A percentile compares a stretch with the other conserved stretches of the same genome.
phyloP scores from a whole-genome alignment of 371 early-diverging fungal genomes.

The Rhizopus sp. region DNA sequence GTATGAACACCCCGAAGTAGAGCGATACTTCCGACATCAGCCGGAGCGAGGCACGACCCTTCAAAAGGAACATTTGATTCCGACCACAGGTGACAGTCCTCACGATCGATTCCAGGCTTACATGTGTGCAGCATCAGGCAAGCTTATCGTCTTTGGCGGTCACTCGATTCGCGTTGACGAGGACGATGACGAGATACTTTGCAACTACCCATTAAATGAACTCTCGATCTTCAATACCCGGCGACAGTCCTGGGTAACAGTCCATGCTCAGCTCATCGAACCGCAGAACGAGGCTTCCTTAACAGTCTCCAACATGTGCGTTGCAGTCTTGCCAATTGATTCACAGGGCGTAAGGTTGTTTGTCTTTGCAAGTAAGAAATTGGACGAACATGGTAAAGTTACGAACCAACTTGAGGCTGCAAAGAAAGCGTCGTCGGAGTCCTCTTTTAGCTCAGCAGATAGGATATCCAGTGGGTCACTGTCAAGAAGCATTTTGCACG shows the following conservation, averaged over 20 bases:
- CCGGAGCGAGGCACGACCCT: background rate
- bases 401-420: background rate
- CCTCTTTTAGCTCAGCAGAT: background rate
- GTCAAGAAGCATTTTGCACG: background rate
- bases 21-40: conserved; percentile 18
- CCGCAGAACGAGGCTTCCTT: conserved; percentile 10
- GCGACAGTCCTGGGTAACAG: conserved; percentile 13
- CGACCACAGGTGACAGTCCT: conserved; percentile 31
- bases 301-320: conserved; percentile 25
- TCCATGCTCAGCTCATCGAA: conserved; percentile 6
- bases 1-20: conserved; percentile 38
- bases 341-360: conserved; percentile 11
- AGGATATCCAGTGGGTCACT: no score
- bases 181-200: conserved; percentile 27
- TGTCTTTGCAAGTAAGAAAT: conserved; percentile 21
- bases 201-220: conserved; percentile 26
- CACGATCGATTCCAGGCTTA: conserved; percentile 33
- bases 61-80: conserved; percentile 14
- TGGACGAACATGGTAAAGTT: conserved; percentile 1
- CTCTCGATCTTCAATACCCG: conserved; percentile 22
- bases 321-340: conserved; percentile 3
- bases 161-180: conserved; percentile 36
- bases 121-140: conserved; percentile 23
- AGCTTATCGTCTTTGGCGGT: conserved; percentile 35
- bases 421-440: background rate